These are phyloP conservation scores for Tetramitus jugosus DNA, from an alignment of 208 protist genomes.

Conservation along the genomic window DNA sequence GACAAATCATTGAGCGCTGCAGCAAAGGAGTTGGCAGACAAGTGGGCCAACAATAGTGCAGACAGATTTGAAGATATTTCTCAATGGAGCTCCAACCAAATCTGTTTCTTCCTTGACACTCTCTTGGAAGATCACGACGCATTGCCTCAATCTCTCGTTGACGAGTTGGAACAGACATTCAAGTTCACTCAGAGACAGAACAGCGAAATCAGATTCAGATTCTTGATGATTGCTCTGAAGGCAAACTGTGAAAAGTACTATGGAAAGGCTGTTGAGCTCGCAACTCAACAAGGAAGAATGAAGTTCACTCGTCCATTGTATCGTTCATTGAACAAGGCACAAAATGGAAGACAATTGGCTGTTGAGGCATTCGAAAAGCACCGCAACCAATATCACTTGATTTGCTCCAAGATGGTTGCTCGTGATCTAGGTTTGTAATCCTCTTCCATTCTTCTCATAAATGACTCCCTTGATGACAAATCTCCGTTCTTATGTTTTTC, in stretches of 20 bases:
- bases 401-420: constrained; percentile 2
- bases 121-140: neutral
- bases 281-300: constrained; percentile 27
- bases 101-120: neutral
- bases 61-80: neutral
- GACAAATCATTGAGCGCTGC: constrained; percentile 7
- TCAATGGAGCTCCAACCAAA: neutral
- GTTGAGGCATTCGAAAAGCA: neutral
- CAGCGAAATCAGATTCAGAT: constrained; percentile 19
- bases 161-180: neutral
- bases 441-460: too few relatives aligned
- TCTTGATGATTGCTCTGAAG: neutral
- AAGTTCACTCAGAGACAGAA: neutral
- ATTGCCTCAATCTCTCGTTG: neutral
- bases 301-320: constrained; percentile 33
- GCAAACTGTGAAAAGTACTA: neutral
- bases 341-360: neutral
- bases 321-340: neutral
- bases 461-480: too few relatives aligned
- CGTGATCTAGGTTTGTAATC: too few relatives aligned
- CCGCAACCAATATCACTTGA: neutral
- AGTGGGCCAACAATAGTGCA: neutral
- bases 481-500: too few relatives aligned
- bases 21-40: constrained; percentile 3
- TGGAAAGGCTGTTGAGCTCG: neutral